A percentile compares a stretch with the other conserved stretches of the same genome.
Conservation (phyloP, 129 eudicot genomes). For the Gnaphalium uliginosum region DNA sequence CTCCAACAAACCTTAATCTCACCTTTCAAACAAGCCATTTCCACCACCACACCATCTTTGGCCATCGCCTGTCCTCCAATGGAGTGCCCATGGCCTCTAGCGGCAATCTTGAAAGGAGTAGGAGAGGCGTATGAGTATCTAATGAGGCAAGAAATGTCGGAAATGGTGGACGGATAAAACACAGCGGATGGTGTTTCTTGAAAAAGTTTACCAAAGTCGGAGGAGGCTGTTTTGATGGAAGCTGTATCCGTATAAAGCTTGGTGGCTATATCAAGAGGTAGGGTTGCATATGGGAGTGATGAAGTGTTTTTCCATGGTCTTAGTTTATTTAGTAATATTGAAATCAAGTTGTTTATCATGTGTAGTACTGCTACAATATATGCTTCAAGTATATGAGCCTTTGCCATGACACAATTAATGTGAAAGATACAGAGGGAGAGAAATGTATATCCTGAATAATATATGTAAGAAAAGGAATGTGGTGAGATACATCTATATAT, state of each 20-base stretch:
- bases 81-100: slow-evolving; percentile 82
- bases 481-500: slow-evolving; percentile 7
- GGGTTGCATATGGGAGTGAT: slow-evolving; percentile 37
- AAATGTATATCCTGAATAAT: not conserved
- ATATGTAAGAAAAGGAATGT: not conserved
- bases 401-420: slow-evolving; percentile 37
- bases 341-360: slow-evolving; percentile 32
- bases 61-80: slow-evolving; percentile 87
- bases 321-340: slow-evolving; percentile 34
- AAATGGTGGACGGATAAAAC: slow-evolving; percentile 52
- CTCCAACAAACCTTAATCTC: slow-evolving; percentile 56
- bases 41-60: slow-evolving; percentile 68
- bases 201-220: slow-evolving; percentile 65
- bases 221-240: slow-evolving; percentile 53
- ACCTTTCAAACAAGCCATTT: slow-evolving; percentile 46
- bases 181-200: slow-evolving; percentile 58
- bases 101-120: slow-evolving; percentile 52
- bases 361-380: slow-evolving; percentile 27
- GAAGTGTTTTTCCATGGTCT: slow-evolving; percentile 37
- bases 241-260: slow-evolving; percentile 36
- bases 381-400: slow-evolving; percentile 21
- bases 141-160: slow-evolving; percentile 54
- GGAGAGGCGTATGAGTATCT: slow-evolving; percentile 49
- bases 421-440: slow-evolving; percentile 7
- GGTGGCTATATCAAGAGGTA: slow-evolving; percentile 37